Evolutionary conservation across 352 stramenopile species (phyloP).

Genomic region (Phytophthora fragariaefolia): DNA sequence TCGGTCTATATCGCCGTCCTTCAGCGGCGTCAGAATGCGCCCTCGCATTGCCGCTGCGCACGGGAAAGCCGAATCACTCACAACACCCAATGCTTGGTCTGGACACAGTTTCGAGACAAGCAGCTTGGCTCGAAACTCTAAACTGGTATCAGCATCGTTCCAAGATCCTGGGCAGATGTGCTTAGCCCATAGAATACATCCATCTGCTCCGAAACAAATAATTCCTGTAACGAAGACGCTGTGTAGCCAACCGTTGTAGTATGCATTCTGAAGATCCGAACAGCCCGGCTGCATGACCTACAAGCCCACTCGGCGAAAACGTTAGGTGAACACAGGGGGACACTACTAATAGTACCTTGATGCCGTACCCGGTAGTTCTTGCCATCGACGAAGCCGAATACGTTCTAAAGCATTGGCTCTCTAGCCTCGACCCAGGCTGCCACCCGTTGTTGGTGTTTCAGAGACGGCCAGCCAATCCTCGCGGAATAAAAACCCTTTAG

Average conservation of each 20-base stretch:
- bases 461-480: background rate
- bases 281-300: conserved; percentile 4
- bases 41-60: too few relatives aligned
- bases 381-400: background rate
- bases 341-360: background rate
- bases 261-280: conserved; percentile 1
- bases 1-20: too few relatives aligned
- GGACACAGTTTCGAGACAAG: too few relatives aligned
- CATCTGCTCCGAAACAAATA: conserved; percentile 13
- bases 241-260: background rate
- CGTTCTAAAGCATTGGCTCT: background rate
- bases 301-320: too few relatives aligned
- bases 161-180: conserved; percentile 17
- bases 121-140: background rate
- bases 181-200: conserved; percentile 13
- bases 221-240: conserved; percentile 11
- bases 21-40: too few relatives aligned
- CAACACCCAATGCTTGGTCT: too few relatives aligned
- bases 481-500: background rate
- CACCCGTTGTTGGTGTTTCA: background rate
- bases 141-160: conserved; percentile 14
- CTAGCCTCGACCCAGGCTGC: background rate
- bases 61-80: too few relatives aligned
- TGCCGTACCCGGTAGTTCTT: conserved; percentile 1
- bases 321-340: too few relatives aligned